Percentiles rank a stretch among this genome's conserved stretches.
Conservation (phyloP, 139 green algal genomes). For the Coelastrella sp. region DNA sequence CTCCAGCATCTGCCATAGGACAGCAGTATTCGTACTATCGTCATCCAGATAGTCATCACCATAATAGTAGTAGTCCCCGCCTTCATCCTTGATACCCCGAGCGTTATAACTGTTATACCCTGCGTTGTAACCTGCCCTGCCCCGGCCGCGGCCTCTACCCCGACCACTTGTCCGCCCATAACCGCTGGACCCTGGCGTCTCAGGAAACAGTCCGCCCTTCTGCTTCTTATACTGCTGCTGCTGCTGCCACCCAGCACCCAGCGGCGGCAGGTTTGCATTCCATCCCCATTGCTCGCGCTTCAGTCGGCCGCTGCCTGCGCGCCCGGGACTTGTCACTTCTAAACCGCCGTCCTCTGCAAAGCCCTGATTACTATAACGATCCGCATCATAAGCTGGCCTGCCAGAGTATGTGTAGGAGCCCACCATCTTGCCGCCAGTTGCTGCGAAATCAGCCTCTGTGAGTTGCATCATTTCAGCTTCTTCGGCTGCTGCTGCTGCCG, state of each 20-base stretch:
- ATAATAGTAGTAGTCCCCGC: neutral
- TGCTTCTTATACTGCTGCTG: constrained; percentile 22
- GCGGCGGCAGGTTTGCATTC: constrained; percentile 1
- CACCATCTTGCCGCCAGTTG: neutral
- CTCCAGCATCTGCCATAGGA: constrained; percentile 27
- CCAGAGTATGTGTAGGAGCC: neutral
- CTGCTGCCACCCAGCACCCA: neutral
- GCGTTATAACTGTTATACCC: neutral
- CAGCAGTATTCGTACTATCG: neutral
- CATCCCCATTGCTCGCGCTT: constrained; percentile 2
- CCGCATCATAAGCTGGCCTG: constrained; percentile 5
- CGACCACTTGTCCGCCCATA: neutral
- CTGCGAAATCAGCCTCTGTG: constrained; percentile 18
- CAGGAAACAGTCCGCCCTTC: neutral
- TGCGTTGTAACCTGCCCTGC: neutral
- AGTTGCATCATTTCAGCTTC: constrained; percentile 1
- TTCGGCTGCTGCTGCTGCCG: constrained; percentile 24
- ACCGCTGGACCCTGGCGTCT: neutral
- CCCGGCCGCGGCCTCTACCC: neutral
- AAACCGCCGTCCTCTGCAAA: neutral
- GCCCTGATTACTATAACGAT: neutral
- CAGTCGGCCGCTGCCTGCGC: neutral
- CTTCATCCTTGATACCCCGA: neutral
- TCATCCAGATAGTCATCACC: constrained; percentile 15
- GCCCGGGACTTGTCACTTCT: constrained; percentile 23